These are phyloP conservation scores for Sclerotinia spermophila DNA, from an alignment of 2,329 filamentous ascomycete species.

Conservation along the genomic window DNA sequence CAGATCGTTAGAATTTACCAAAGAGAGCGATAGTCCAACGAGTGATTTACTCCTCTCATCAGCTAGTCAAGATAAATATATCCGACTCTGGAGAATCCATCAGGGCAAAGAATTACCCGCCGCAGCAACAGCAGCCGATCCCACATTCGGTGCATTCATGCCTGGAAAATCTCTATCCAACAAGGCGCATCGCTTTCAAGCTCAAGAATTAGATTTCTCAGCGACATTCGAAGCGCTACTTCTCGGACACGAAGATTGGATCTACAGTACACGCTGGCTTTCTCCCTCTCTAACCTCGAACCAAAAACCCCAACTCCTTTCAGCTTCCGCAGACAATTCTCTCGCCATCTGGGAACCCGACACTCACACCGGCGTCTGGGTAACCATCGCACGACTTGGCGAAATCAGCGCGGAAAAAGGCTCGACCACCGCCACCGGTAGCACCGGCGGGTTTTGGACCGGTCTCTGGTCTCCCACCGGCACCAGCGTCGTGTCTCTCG, in stretches of 20 bases:
- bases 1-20: slow-evolving; percentile 74
- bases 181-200: slow-evolving; percentile 76
- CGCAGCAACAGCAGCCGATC: slow-evolving; percentile 53
- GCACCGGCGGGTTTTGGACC: slow-evolving; percentile 94
- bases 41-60: slow-evolving; percentile 82
- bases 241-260: slow-evolving; percentile 96
- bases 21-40: slow-evolving; percentile 50
- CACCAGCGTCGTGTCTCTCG: slow-evolving; percentile 71
- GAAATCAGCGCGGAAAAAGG: slow-evolving; percentile 95
- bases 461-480: slow-evolving; percentile 86
- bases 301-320: slow-evolving; percentile 66
- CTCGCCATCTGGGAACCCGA: slow-evolving; percentile 91
- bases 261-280: slow-evolving; percentile 68
- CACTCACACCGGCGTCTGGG: slow-evolving; percentile 79
- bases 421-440: slow-evolving; percentile 92
- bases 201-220: slow-evolving; percentile 60
- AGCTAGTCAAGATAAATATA: slow-evolving; percentile 95
- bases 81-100: slow-evolving; percentile 86
- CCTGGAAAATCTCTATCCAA: slow-evolving; percentile 77
- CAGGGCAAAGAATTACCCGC: slow-evolving; percentile 62
- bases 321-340: slow-evolving; percentile 92
- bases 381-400: slow-evolving; percentile 78
- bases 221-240: slow-evolving; percentile 92
- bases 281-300: slow-evolving; percentile 27
- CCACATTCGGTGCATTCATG: slow-evolving; percentile 54